Evolutionary conservation across 2,329 filamentous ascomycete species (phyloP).

Genomic region (Colletotrichum sp.): DNA sequence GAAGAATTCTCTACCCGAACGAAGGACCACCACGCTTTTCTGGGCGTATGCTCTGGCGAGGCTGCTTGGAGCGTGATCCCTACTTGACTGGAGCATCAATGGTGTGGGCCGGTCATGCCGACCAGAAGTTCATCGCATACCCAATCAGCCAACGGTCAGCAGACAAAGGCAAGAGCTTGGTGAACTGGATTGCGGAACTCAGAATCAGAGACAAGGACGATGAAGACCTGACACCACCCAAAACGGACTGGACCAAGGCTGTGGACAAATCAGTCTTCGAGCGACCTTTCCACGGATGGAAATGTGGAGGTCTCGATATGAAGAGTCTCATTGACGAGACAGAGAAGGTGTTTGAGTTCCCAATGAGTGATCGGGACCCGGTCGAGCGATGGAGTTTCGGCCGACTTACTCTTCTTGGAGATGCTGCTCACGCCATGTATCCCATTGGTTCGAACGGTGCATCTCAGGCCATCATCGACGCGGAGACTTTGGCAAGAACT

Average conservation of each 20-base stretch:
- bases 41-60: constrained; percentile 11
- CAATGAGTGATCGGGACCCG: constrained; percentile 21
- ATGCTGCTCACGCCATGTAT: constrained; percentile 24
- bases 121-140: constrained; percentile 15
- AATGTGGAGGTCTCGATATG: background rate
- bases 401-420: constrained; percentile 19
- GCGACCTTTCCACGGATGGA: background rate
- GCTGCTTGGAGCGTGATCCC: background rate
- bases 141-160: constrained; percentile 5
- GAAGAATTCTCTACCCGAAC: background rate
- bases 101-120: constrained; percentile 14
- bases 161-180: background rate
- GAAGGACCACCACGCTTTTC: constrained; percentile 8
- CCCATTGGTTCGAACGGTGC: constrained; percentile 25
- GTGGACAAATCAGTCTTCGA: constrained; percentile 10
- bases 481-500: background rate
- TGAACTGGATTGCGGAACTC: constrained; percentile 15
- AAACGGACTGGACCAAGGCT: constrained; percentile 1
- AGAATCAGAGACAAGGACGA: background rate
- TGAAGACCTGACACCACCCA: background rate
- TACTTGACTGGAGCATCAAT: constrained; percentile 6
- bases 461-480: constrained; percentile 6
- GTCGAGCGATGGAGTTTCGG: constrained; percentile 23
- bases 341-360: constrained; percentile 7
- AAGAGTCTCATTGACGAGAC: background rate